Conservation (phyloP, 208 protist genomes). For the Trypanosomatidae sp. region DNA sequence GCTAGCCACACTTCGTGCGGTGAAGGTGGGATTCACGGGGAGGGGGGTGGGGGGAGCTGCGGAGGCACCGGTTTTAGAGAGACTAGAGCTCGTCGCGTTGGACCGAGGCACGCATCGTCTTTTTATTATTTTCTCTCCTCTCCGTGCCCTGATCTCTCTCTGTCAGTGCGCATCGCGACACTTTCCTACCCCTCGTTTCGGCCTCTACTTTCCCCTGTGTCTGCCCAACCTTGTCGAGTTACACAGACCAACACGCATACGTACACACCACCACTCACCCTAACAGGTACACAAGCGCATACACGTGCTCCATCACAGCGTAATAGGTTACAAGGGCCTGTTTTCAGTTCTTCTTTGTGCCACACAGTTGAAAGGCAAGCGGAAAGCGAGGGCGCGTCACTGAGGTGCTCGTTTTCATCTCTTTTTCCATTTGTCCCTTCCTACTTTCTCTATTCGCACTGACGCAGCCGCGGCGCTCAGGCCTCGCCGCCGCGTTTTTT, state of each 20-base stretch:
- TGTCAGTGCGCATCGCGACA: background rate
- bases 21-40: background rate
- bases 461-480: background rate
- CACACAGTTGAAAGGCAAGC: background rate
- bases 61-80: background rate
- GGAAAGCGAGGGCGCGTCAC: background rate
- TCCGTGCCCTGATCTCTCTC: background rate
- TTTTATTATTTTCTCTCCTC: background rate
- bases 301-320: constrained; percentile 1
- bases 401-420: background rate
- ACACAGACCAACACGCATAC: background rate
- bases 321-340: constrained; percentile 8
- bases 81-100: background rate
- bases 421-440: background rate
- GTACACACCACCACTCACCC: background rate
- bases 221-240: background rate
- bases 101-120: background rate
- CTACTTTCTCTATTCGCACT: background rate
- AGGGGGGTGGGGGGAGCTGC: background rate
- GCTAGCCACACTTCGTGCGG: background rate
- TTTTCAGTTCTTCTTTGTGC: constrained; percentile 1
- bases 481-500: background rate
- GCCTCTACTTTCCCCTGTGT: background rate
- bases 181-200: background rate
- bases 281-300: constrained; percentile 4